Conservation (phyloP, 2,329 filamentous ascomycete genomes). For the Penicillium sp. region DNA sequence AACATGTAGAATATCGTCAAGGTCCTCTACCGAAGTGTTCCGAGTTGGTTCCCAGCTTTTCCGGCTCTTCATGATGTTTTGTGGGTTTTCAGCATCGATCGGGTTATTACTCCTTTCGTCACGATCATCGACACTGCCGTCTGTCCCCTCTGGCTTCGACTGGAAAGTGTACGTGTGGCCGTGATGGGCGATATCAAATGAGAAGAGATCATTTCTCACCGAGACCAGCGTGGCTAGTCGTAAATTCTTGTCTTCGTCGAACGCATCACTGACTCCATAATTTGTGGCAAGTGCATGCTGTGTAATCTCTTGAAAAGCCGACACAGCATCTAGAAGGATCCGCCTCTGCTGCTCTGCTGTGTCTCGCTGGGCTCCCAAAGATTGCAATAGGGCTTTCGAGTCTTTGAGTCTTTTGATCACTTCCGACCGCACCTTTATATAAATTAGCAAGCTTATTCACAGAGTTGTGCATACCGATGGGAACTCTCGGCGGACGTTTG, state of each 20-base stretch:
- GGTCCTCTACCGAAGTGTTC: neutral
- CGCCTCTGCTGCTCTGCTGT: neutral
- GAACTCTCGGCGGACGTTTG: constrained; percentile 49
- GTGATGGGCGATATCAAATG: neutral
- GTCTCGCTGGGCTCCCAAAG: neutral
- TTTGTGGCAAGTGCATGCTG: neutral
- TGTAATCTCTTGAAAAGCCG: neutral
- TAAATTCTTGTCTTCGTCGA: neutral
- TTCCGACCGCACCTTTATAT: neutral
- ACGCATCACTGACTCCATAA: neutral
- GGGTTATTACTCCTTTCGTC: neutral
- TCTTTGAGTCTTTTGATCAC: neutral
- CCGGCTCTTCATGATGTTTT: neutral
- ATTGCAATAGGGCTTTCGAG: neutral
- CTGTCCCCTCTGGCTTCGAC: neutral
- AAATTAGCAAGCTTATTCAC: neutral
- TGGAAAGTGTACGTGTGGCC: neutral
- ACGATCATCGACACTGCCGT: neutral
- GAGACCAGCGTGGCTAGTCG: neutral
- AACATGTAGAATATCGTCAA: neutral
- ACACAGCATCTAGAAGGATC: neutral
- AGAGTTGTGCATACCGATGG: constrained; percentile 38
- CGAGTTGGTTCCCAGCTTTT: neutral
- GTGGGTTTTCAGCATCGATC: neutral
- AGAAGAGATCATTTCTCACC: neutral